phyloP scores from a whole-genome alignment of 257 asterid genomes.

The Fraxinus quadrangulata region DNA sequence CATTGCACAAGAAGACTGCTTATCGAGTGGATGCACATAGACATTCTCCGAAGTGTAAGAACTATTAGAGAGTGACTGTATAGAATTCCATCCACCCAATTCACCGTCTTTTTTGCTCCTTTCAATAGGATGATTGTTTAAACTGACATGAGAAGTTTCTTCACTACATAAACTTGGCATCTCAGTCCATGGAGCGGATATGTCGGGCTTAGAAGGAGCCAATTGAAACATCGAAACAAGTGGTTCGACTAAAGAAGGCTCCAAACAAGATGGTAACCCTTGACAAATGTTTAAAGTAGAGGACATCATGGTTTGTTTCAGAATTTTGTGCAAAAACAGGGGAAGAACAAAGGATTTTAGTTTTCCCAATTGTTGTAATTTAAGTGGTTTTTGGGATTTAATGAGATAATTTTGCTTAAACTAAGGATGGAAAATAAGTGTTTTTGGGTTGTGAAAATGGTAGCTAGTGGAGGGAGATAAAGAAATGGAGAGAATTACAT shows the following conservation, averaged over 20 bases:
- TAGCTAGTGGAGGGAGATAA: constrained; percentile 12
- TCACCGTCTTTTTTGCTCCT: constrained; percentile 15
- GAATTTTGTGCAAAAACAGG: constrained; percentile 26
- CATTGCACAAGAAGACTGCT: constrained; percentile 35
- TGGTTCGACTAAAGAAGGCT: constrained; percentile 41
- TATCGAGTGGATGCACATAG: constrained; percentile 58
- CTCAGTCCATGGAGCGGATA: constrained; percentile 33
- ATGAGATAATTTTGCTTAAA: background rate
- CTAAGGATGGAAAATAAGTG: background rate
- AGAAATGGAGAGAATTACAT: constrained; percentile 32
- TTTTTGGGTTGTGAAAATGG: constrained; percentile 17
- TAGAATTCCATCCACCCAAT: constrained; percentile 36
- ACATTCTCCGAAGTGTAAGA: constrained; percentile 18
- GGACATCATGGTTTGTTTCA: constrained; percentile 38
- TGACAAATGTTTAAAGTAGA: constrained; percentile 34
- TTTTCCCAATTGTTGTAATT: background rate
- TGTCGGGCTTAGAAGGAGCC: constrained; percentile 38
- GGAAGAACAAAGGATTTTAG: constrained; percentile 31
- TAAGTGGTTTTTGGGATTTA: constrained; percentile 5
- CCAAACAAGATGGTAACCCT: constrained; percentile 45
- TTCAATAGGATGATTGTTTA: background rate
- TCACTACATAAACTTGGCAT: background rate
- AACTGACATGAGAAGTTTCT: background rate
- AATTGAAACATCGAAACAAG: constrained; percentile 34
- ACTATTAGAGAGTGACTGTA: constrained; percentile 27